These are phyloP conservation scores for Carpinus viminea DNA, from an alignment of 306 rosid species.

Conservation along the genomic window DNA sequence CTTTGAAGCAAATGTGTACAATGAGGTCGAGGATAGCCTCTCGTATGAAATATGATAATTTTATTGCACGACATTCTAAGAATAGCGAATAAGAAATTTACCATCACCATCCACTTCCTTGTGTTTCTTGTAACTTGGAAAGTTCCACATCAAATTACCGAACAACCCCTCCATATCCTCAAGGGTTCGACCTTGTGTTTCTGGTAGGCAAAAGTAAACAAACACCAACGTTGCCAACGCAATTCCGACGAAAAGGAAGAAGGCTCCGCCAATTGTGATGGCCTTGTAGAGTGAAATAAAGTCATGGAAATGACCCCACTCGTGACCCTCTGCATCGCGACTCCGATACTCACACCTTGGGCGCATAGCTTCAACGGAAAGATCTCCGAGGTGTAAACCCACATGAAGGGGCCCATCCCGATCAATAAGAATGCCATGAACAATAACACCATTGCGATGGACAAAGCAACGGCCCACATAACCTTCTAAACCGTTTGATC, in stretches of 20 bases:
- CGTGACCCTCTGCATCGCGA: conserved; percentile 48
- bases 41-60: too few species aligned
- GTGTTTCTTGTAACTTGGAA: conserved; percentile 13
- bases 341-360: conserved; percentile 66
- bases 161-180: conserved; percentile 77
- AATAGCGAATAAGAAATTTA: neutral
- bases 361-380: conserved; percentile 81
- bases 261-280: conserved; percentile 69
- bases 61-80: too few species aligned
- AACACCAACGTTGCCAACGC: conserved; percentile 53
- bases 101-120: neutral
- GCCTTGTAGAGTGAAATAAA: conserved; percentile 54
- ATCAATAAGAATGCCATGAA: conserved; percentile 69
- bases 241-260: conserved; percentile 53
- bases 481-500: conserved; percentile 1
- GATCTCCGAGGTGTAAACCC: conserved; percentile 74
- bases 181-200: conserved; percentile 67
- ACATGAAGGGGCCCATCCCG: conserved; percentile 78
- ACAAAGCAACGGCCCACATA: conserved; percentile 59
- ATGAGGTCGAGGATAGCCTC: too few species aligned
- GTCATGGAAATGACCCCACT: conserved; percentile 74
- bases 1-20: neutral
- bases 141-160: conserved; percentile 47
- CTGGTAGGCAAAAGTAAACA: conserved; percentile 62
- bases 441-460: conserved; percentile 39